These are phyloP conservation scores for Mortierella sp. DNA, from an alignment of 371 early-diverging fungal genomes.

Conservation along the genomic window DNA sequence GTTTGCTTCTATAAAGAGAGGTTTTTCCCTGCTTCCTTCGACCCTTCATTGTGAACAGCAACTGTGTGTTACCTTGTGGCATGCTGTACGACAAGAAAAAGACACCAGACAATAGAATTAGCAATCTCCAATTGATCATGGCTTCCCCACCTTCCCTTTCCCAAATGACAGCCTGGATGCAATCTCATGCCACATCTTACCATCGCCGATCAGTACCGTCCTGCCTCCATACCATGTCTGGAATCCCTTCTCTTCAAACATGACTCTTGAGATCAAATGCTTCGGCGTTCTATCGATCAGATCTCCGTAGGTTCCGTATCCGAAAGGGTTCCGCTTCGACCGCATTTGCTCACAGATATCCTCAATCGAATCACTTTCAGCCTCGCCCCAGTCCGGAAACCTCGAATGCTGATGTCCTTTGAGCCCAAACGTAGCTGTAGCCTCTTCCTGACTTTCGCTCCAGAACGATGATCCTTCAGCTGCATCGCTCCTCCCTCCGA, in stretches of 20 bases:
- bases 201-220: slow-evolving; percentile 52
- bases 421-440: slow-evolving; percentile 17
- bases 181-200: no score
- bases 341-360: slow-evolving; percentile 47
- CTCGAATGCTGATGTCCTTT: slow-evolving; percentile 14
- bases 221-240: slow-evolving; percentile 51
- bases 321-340: slow-evolving; percentile 37
- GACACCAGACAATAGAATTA: background rate
- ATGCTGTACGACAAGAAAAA: slow-evolving; percentile 15
- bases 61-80: slow-evolving; percentile 40
- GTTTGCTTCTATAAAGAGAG: background rate
- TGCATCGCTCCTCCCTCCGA: slow-evolving; percentile 41
- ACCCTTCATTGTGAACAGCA: background rate
- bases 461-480: slow-evolving; percentile 23
- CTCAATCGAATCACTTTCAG: slow-evolving; percentile 44
- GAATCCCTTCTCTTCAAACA: slow-evolving; percentile 50
- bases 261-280: slow-evolving; percentile 44
- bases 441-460: slow-evolving; percentile 50
- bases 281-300: slow-evolving; percentile 37
- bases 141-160: no score
- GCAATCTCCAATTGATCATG: no score
- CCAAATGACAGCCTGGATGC: no score
- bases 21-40: no score
- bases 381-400: slow-evolving; percentile 45
- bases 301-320: slow-evolving; percentile 46